phyloP scores from a whole-genome alignment of 2,329 filamentous ascomycete species.

The Coleophoma cylindrospora region DNA sequence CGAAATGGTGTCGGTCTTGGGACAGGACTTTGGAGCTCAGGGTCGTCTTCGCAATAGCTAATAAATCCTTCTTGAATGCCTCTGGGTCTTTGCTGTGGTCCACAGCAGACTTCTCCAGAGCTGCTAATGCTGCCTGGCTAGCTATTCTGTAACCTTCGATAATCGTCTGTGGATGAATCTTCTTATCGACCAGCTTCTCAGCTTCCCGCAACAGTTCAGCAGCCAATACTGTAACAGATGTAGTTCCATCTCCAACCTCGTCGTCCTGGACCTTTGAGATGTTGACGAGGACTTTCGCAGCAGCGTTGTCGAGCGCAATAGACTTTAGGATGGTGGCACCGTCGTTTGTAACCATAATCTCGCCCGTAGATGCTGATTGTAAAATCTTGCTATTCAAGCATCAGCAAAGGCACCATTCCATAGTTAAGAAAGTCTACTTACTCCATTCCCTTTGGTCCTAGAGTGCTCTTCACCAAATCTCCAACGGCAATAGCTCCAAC shows the following conservation, averaged over 20 bases:
- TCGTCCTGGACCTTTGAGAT: constrained; percentile 99
- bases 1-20: constrained; percentile 90
- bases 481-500: constrained; percentile 97
- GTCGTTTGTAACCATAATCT: constrained; percentile 98
- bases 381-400: constrained; percentile 18
- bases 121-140: constrained; percentile 78
- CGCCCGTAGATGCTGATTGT: constrained; percentile 84
- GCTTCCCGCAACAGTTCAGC: constrained; percentile 94
- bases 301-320: constrained; percentile 96
- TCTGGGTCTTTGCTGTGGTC: constrained; percentile 82
- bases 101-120: constrained; percentile 77
- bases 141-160: constrained; percentile 99
- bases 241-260: constrained; percentile 96
- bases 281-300: constrained; percentile 96
- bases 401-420: no score
- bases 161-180: constrained; percentile 98
- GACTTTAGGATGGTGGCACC: constrained; percentile 97
- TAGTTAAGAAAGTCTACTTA: constrained; percentile 58
- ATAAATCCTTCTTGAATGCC: constrained; percentile 83
- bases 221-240: constrained; percentile 92
- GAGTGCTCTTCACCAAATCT: constrained; percentile 93
- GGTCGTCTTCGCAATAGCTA: constrained; percentile 89
- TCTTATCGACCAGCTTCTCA: constrained; percentile 94
- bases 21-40: constrained; percentile 95
- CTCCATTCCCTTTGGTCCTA: constrained; percentile 98